phyloP scores from a whole-genome alignment of 1,284 basidiomycete species.

The Cryptococcus depauperatus region DNA sequence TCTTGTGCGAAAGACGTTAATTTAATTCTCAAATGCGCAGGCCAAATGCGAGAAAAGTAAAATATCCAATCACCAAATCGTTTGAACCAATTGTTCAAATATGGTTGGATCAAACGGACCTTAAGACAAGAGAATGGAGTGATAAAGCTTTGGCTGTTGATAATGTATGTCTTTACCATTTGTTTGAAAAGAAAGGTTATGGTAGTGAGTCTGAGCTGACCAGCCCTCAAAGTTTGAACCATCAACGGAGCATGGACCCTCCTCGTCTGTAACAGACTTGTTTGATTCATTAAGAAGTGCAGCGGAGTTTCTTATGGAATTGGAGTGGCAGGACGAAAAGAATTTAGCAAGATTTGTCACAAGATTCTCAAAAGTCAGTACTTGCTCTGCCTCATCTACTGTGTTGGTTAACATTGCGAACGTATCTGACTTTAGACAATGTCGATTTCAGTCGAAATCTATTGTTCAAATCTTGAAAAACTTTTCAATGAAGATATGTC shows the following conservation, averaged over 20 bases:
- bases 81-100: slow-evolving; percentile 52
- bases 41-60: background rate
- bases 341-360: slow-evolving; percentile 88
- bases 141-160: slow-evolving; percentile 83
- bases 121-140: slow-evolving; percentile 90
- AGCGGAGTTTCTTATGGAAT: slow-evolving; percentile 73
- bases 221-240: slow-evolving; percentile 61
- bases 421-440: slow-evolving; percentile 56
- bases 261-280: slow-evolving; percentile 91
- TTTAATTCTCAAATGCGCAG: too few relatives aligned
- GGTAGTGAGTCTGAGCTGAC: background rate
- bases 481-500: slow-evolving; percentile 92
- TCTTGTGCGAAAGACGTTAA: too few relatives aligned
- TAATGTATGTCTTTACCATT: slow-evolving; percentile 58
- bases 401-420: background rate
- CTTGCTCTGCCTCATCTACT: too few relatives aligned
- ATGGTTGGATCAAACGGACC: slow-evolving; percentile 85
- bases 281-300: slow-evolving; percentile 91
- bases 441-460: slow-evolving; percentile 84
- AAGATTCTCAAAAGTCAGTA: slow-evolving; percentile 64
- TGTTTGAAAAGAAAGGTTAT: too few relatives aligned
- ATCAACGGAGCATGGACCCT: slow-evolving; percentile 74
- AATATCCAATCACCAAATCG: background rate
- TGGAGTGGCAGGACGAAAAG: slow-evolving; percentile 86
- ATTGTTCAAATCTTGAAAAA: slow-evolving; percentile 77